Evolutionary conservation across 2,329 filamentous ascomycete genomes (phyloP), one percentile per base, ranked within the genome.

Genomic region (Fusarium falciforme): DNA sequence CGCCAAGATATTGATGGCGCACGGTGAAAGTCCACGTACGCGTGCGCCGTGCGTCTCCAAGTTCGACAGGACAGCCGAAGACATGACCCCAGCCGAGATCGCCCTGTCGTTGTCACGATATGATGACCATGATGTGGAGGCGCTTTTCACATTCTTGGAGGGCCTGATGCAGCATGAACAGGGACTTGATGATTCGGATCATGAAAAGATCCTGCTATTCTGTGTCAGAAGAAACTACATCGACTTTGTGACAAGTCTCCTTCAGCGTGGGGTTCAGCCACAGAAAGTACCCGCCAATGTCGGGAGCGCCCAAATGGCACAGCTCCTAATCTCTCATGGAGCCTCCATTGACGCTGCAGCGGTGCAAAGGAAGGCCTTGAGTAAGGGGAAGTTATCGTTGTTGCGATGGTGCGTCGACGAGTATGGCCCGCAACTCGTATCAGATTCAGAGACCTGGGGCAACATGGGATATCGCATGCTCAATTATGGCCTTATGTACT

Each of bases 321-420:
- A 62, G 17, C 11, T 72, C 2, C 42, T 72, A 0, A 29, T 52
- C 3, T 40, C 70, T 3, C 5, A 62, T 3, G 11, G 1, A 1
- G 65, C 59, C 31, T 10, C 52, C 1, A 25, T 69, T 2, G 22
- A 61, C 2, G 25, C 61, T 3, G 8, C 0, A 9, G 27, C 6
- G 6, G 11, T 72, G 1, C 61, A 73, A 7, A 20, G 29, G 5
- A 20, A 33, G 11, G 49, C 35, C 0, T 2, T 72, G 1, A n/a
- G 4, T 5, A 6, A 35, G 17, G n/a, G 10, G 10, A 12, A 9
- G 0, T 4, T 70, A 2, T 20, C 20, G 1, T 6, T 72, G 0
- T 6, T 72, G 0, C 57, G 66, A 4, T 73, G 70, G 70, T 73
- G 61, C 8, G 70, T 72, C 16, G 20, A 11, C 1, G 27, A 62